Percentiles rank a stretch among this genome's conserved stretches.
These are phyloP conservation scores for Populus hybrid DNA, from an alignment of 441 rosid species.

Conservation along the genomic window DNA sequence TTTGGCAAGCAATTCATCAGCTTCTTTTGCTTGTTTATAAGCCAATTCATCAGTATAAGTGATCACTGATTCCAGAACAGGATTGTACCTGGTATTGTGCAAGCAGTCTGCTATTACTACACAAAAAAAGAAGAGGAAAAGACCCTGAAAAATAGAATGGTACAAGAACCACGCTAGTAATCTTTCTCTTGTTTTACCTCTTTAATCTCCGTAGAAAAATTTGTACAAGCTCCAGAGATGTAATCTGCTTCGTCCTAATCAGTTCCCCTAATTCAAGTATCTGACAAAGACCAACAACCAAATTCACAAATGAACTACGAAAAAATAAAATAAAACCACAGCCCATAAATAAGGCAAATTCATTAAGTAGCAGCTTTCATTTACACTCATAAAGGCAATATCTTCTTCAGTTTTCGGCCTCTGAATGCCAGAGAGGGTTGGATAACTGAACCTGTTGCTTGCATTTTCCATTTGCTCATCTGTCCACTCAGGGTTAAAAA, in stretches of 20 bases:
- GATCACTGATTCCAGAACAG: slow-evolving; percentile 72
- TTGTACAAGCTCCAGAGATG: slow-evolving; percentile 60
- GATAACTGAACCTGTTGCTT: slow-evolving; percentile 42
- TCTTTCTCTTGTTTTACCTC: slow-evolving; percentile 38
- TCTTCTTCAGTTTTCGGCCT: slow-evolving; percentile 60
- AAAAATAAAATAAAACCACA: background rate
- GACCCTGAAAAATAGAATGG: slow-evolving; percentile 4
- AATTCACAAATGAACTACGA: slow-evolving; percentile 1
- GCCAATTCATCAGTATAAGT: slow-evolving; percentile 77
- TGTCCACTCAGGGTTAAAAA: slow-evolving; percentile 67
- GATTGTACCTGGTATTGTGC: slow-evolving; percentile 53
- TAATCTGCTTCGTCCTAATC: slow-evolving; percentile 64
- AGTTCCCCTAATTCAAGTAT: slow-evolving; percentile 79
- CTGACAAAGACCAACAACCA: slow-evolving; percentile 34
- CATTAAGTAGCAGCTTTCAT: slow-evolving; percentile 8
- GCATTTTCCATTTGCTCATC: slow-evolving; percentile 24
- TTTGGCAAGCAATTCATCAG: slow-evolving; percentile 67
- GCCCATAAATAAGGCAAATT: background rate
- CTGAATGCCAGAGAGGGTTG: slow-evolving; percentile 31
- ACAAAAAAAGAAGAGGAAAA: background rate
- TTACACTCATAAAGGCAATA: slow-evolving; percentile 79
- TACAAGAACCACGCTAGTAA: background rate
- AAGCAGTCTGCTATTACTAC: slow-evolving; percentile 20
- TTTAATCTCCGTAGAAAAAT: slow-evolving; percentile 62
- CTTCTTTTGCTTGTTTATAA: slow-evolving; percentile 76